Base-by-base conservation (phyloP, 805 yeast genomes). In the Wickerhamia fluorescens region DNA sequence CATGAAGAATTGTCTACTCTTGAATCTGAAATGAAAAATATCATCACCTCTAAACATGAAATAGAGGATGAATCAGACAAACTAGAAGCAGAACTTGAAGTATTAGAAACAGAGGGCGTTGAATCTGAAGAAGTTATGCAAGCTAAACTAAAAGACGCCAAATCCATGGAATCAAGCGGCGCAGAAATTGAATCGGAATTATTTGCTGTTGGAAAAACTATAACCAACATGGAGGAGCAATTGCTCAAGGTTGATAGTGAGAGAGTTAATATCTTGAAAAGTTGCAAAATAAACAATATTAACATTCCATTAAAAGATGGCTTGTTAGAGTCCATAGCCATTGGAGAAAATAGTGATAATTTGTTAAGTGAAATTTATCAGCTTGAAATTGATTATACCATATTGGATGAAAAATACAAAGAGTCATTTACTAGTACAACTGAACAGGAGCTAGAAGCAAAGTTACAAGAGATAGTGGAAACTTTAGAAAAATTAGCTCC, bases 251-350 rank as follows among this genome's bases (percentile, higher is more conserved):
- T 63, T 4, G 73, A 70, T 35, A 47, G 73, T 18, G 83, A 76
- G 28, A 70, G 78, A 44, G 56, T 73, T 6, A 70, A 72, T 37
- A 58, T 73, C 12, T 61, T 87, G 35, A 75, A 78, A 38, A 75
- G 73, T 38, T 83, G 95, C 54, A 84, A 82, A 43, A 68, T 88
- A 34, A 83, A 83, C 30, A 78, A 72, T 32, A 63, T 81, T 14
- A 58, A 64, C 9, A 45, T 86, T 10, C 94, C 95, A 2, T 51
- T 84, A 17, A 41, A 49, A 5, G 71, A 70, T 15, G 87, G 87
- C 0, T 63, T 75, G 8, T 53, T 82, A 19, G 79, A 73, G 12
- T 66, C 60, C 15, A 57, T 85, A 14, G 78, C 86, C 0, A 58
- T 83, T 23, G 82, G 73, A 15, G 75, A 67, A 11, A 63, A 63